Conservation (phyloP, 768 basidiomycete genomes). For the Termitomyces sp. region DNA sequence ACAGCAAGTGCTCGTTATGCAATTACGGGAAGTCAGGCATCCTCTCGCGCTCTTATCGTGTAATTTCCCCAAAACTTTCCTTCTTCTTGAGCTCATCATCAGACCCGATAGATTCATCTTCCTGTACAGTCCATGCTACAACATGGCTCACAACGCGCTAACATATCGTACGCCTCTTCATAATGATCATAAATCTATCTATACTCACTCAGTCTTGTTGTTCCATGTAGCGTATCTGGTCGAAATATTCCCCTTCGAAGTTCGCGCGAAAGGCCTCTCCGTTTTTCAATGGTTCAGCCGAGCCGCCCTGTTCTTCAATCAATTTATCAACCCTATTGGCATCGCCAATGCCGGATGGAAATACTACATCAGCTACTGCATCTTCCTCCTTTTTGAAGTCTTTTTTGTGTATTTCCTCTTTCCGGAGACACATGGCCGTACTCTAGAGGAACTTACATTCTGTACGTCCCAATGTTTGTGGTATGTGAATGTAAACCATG, state of each 20-base stretch:
- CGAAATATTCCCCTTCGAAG: constrained; percentile 64
- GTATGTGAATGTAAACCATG: not conserved
- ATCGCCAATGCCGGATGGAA: constrained; percentile 56
- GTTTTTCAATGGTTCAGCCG: constrained; percentile 60
- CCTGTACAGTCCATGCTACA: constrained; percentile 54
- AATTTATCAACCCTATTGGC: constrained; percentile 66
- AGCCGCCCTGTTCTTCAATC: constrained; percentile 55
- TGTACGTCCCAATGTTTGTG: constrained; percentile 30
- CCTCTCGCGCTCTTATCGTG: constrained; percentile 50
- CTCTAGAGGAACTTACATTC: constrained; percentile 59
- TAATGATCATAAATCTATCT: not conserved
- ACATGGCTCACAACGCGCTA: constrained; percentile 54
- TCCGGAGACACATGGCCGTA: constrained; percentile 53
- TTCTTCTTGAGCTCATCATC: not conserved
- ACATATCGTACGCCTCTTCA: constrained; percentile 37
- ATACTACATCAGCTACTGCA: constrained; percentile 54
- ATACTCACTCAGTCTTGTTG: constrained; percentile 24
- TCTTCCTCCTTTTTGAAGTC: constrained; percentile 52
- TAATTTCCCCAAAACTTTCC: constrained; percentile 19
- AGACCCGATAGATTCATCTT: constrained; percentile 44
- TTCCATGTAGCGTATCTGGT: constrained; percentile 54
- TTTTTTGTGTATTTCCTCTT: constrained; percentile 58
- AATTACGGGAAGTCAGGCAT: constrained; percentile 36
- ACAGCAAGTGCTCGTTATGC: constrained; percentile 47
- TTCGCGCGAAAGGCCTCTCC: constrained; percentile 58